Percentiles rank a stretch among this genome's conserved stretches.
phyloP scores from a whole-genome alignment of 2,329 filamentous ascomycete genomes.

The Bipolaris cookei region DNA sequence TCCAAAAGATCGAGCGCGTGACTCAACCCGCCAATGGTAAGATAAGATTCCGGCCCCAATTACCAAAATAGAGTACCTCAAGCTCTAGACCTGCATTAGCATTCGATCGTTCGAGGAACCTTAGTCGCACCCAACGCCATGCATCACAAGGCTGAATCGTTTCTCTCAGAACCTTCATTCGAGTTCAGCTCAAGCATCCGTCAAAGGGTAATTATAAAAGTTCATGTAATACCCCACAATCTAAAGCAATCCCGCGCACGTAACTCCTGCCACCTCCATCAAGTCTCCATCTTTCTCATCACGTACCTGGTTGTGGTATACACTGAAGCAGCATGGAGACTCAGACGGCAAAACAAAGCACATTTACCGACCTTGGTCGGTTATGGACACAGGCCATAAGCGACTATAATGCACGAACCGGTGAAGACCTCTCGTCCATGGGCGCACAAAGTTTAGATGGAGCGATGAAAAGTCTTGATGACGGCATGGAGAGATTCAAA shows the following conservation, averaged over 20 bases:
- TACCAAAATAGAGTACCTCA: not conserved
- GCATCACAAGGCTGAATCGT: not conserved
- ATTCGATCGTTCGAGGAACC: not conserved
- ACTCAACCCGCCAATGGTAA: not conserved
- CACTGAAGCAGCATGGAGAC: not conserved
- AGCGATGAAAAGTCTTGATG: not conserved
- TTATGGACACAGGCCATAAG: slow-evolving; percentile 22
- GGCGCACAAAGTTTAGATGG: slow-evolving; percentile 11
- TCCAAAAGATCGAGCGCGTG: not conserved
- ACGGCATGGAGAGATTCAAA: not conserved
- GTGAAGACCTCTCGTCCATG: slow-evolving; percentile 15
- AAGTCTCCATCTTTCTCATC: not conserved
- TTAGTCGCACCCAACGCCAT: too few species aligned
- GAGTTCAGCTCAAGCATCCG: too few species aligned
- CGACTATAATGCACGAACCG: slow-evolving; percentile 22
- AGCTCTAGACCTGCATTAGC: not conserved
- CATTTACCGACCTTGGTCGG: slow-evolving; percentile 17
- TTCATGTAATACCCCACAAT: not conserved
- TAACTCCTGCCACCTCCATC: not conserved
- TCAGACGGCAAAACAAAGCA: not conserved
- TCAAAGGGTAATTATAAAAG: not conserved
- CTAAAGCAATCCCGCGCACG: not conserved
- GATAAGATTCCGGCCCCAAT: not conserved
- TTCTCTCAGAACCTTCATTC: not conserved
- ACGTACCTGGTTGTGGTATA: too few species aligned